phyloP scores from a whole-genome alignment of 2,329 filamentous ascomycete genomes.

The Aspergillus fumigatus region DNA sequence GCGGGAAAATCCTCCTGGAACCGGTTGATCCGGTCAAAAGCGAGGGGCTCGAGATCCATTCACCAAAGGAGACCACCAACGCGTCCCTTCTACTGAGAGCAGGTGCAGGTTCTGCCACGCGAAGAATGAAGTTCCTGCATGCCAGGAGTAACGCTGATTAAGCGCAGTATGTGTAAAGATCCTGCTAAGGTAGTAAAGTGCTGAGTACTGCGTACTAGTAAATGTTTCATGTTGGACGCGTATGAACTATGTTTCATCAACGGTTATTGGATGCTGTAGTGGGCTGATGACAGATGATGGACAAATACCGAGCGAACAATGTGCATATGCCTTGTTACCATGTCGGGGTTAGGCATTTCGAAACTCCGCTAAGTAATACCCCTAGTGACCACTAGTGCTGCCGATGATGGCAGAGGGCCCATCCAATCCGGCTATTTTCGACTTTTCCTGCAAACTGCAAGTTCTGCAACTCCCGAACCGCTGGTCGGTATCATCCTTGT shows the following conservation, averaged over 20 bases:
- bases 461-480: not conserved
- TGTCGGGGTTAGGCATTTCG: not conserved
- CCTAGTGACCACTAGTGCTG: not conserved
- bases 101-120: not conserved
- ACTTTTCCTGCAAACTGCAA: too few species aligned
- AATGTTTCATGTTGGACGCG: not conserved
- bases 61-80: not conserved
- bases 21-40: not conserved
- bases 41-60: not conserved
- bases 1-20: not conserved
- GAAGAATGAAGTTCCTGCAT: not conserved
- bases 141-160: not conserved
- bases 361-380: not conserved
- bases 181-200: too few species aligned
- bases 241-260: too few species aligned
- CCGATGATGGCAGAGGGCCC: not conserved
- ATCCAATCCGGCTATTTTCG: too few species aligned
- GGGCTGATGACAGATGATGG: too few species aligned
- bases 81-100: not conserved
- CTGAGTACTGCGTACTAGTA: not conserved
- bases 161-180: not conserved
- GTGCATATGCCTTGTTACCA: not conserved
- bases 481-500: not conserved
- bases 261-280: too few species aligned
- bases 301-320: too few species aligned